These are phyloP conservation scores for Crithidia acanthocephali DNA, from an alignment of 208 protist species.

Conservation along the genomic window DNA sequence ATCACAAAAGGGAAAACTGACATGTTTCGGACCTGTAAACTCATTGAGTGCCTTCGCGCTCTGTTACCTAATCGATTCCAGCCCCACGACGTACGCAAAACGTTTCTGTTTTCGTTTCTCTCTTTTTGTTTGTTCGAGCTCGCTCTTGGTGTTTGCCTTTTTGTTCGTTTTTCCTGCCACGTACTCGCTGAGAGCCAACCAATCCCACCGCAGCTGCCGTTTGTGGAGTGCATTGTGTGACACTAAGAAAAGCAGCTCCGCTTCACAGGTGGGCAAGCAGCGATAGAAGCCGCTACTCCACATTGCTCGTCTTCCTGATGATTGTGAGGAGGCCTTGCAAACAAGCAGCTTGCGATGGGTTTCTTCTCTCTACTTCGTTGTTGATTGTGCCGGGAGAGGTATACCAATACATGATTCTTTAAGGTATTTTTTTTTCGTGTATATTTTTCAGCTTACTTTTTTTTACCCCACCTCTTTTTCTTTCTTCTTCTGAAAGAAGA, in stretches of 20 bases:
- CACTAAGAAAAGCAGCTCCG: background rate
- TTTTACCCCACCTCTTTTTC: background rate
- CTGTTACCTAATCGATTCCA: no score
- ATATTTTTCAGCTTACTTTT: conserved; percentile 11
- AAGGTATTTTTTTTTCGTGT: conserved; percentile 12
- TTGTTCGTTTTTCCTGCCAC: no score
- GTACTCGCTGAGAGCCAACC: no score
- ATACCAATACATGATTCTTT: background rate
- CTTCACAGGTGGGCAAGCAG: background rate
- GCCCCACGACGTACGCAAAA: no score
- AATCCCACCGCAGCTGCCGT: background rate
- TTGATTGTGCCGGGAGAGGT: background rate
- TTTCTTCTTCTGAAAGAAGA: background rate
- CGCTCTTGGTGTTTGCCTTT: no score
- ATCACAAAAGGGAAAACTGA: no score
- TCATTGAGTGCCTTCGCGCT: no score
- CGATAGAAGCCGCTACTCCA: conserved; percentile 3
- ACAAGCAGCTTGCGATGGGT: background rate
- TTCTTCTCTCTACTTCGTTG: background rate
- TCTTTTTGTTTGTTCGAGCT: no score
- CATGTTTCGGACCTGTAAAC: no score
- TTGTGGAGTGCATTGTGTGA: no score
- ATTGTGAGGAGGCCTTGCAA: background rate
- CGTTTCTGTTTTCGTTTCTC: no score
- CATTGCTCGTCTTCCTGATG: background rate